These are phyloP conservation scores for Starmerella floricola DNA, from an alignment of 805 yeast species.

Conservation along the genomic window DNA sequence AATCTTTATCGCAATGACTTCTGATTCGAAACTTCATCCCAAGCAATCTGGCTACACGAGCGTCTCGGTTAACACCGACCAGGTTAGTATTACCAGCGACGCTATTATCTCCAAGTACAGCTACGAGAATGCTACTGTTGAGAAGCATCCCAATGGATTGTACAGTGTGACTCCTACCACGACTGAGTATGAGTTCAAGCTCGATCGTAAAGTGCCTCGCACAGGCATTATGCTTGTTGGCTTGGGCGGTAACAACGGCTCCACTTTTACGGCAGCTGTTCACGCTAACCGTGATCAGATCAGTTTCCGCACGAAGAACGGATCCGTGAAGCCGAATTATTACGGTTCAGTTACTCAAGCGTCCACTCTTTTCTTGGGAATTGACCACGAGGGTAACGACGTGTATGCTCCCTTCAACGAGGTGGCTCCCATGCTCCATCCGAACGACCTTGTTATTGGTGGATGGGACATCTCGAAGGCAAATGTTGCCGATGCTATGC, in stretches of 20 bases:
- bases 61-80: constrained; percentile 47
- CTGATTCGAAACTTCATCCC: constrained; percentile 18
- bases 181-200: constrained; percentile 71
- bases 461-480: constrained; percentile 89
- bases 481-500: constrained; percentile 65
- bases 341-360: constrained; percentile 92
- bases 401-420: constrained; percentile 87
- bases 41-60: constrained; percentile 29
- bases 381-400: constrained; percentile 70
- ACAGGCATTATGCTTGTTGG: constrained; percentile 87
- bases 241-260: constrained; percentile 92
- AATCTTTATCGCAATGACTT: constrained; percentile 19
- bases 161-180: constrained; percentile 57
- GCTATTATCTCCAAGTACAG: constrained; percentile 46
- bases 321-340: constrained; percentile 65
- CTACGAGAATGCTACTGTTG: constrained; percentile 66
- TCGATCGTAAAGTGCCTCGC: constrained; percentile 69
- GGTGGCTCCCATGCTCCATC: constrained; percentile 74
- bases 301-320: constrained; percentile 70
- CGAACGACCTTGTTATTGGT: constrained; percentile 77
- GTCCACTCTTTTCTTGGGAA: constrained; percentile 79
- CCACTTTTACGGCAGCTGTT: constrained; percentile 75
- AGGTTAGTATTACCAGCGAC: constrained; percentile 39
- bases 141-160: constrained; percentile 37
- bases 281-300: constrained; percentile 74